Percentiles rank a stretch among this genome's conserved stretches.
Evolutionary conservation across 2,329 filamentous ascomycete genomes (phyloP).

Genomic region (Colletotrichum sp.): DNA sequence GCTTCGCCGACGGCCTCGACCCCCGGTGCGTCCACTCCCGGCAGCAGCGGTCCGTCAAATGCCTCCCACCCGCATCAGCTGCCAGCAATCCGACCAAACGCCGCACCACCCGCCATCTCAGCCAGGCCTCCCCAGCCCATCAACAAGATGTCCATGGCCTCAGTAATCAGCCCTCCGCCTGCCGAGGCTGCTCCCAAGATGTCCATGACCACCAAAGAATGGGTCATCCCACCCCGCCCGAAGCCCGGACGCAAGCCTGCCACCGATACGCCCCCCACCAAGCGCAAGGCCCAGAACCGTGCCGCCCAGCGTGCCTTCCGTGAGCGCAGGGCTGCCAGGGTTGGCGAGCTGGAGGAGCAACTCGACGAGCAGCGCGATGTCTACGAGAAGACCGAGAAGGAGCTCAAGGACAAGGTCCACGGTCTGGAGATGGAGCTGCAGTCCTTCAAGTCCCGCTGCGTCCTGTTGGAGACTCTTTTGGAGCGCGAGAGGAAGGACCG

Average conservation of each 20-base stretch:
- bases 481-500: constrained; percentile 61
- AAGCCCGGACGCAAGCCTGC: constrained; percentile 94
- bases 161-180: constrained; percentile 47
- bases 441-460: constrained; percentile 66
- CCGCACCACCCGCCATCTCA: constrained; percentile 34
- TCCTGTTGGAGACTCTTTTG: constrained; percentile 67
- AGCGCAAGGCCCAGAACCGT: constrained; percentile 93
- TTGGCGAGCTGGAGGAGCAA: constrained; percentile 76
- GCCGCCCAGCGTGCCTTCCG: constrained; percentile 91
- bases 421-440: constrained; percentile 70
- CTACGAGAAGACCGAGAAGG: constrained; percentile 62
- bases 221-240: constrained; percentile 82
- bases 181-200: constrained; percentile 47
- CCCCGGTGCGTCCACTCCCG: constrained; percentile 9
- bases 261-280: constrained; percentile 89
- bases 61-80: constrained; percentile 18
- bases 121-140: constrained; percentile 29
- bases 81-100: constrained; percentile 22
- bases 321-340: constrained; percentile 83
- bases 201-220: constrained; percentile 81
- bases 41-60: constrained; percentile 14
- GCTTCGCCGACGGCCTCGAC: constrained; percentile 10
- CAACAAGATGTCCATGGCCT: constrained; percentile 53
- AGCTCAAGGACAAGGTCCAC: constrained; percentile 61
- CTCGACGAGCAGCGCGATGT: constrained; percentile 65